Base-by-base conservation (phyloP, 352 stramenopile genomes). In the Pythium oligandrum region DNA sequence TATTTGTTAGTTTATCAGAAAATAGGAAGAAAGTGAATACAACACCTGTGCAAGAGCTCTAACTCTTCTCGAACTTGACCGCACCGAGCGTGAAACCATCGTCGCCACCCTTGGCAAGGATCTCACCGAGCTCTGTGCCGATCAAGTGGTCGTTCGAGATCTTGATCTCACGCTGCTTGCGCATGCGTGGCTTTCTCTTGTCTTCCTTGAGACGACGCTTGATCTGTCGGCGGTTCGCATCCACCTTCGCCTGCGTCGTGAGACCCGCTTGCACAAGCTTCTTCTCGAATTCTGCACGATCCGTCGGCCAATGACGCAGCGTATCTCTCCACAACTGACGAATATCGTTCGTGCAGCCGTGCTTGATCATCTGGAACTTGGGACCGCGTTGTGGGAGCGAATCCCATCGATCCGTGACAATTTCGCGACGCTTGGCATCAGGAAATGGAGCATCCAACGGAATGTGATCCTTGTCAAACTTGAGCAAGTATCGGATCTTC, bases 71-170 rank as follows among this genome's bases (percentile, higher is more conserved):
- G 45, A 92, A 94, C 52, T 78, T 80, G 53, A 89, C 79, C 43
- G 83, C 81, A 59, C 83, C 83, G 61, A 94, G 79, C 33, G 80
- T 91, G 42, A 93, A 93, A 40, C 86, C 68, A 40, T 88, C 82
- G 55, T 86, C 71, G 32, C 73, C 63, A 37, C 83, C 83, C 63
- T 90, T 90, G 11, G 83, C 77, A 43, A 94, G 67, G 50, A 91
- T 77, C 63, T 94, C 78, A 33, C 83, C 83, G 17, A 94, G 81
- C 47, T 90, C 86, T 31, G 83, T 94, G 62, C 81, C 83, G 54
- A 91, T 90, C 38, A 94, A 71, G 68, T 94, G 83, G 60, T 90
- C 79, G 68, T 94, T 94, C 6, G 81, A 90, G 48, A 94, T 92
- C 66, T 94, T 94, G 57, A 94, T 94, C 55, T 94, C 78, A 40